Evolutionary conservation across 2,329 filamentous ascomycete genomes (phyloP).

Genomic region (Paradendryphiella salina): DNA sequence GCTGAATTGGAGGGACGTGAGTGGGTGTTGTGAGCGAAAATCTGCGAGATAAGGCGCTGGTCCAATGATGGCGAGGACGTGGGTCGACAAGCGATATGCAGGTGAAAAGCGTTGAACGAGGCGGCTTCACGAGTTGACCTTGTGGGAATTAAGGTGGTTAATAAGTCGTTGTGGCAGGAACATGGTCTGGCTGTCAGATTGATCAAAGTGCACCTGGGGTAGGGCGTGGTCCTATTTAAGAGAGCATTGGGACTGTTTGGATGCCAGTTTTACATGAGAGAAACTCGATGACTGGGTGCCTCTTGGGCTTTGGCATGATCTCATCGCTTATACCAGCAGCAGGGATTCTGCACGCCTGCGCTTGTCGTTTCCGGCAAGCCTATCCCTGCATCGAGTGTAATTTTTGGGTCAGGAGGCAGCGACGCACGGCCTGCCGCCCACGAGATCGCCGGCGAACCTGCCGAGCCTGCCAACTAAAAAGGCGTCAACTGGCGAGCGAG

Average conservation of each 20-base stretch:
- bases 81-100: constrained; percentile 24
- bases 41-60: constrained; percentile 20
- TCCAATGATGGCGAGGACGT: constrained; percentile 22
- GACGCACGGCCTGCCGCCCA: constrained; percentile 36
- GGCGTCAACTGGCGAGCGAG: constrained; percentile 15
- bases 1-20: constrained; percentile 20
- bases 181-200: constrained; percentile 29
- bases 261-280: constrained; percentile 35
- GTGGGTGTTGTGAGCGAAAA: constrained; percentile 15
- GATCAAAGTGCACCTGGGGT: constrained; percentile 12
- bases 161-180: constrained; percentile 37
- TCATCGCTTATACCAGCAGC: constrained; percentile 29
- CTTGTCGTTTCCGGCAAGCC: constrained; percentile 25
- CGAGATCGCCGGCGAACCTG: constrained; percentile 31
- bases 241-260: not conserved
- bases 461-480: constrained; percentile 10
- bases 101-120: constrained; percentile 15
- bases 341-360: constrained; percentile 28
- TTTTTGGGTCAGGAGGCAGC: constrained; percentile 43
- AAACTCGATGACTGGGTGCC: constrained; percentile 39
- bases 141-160: constrained; percentile 43
- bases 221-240: constrained; percentile 29
- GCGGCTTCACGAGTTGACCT: constrained; percentile 36
- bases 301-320: constrained; percentile 31
- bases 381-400: constrained; percentile 29